Evolutionary conservation across 139 green algal species (phyloP), one percentile per base, ranked within the genome.

Genomic region (Tetradesmus obliquus): DNA sequence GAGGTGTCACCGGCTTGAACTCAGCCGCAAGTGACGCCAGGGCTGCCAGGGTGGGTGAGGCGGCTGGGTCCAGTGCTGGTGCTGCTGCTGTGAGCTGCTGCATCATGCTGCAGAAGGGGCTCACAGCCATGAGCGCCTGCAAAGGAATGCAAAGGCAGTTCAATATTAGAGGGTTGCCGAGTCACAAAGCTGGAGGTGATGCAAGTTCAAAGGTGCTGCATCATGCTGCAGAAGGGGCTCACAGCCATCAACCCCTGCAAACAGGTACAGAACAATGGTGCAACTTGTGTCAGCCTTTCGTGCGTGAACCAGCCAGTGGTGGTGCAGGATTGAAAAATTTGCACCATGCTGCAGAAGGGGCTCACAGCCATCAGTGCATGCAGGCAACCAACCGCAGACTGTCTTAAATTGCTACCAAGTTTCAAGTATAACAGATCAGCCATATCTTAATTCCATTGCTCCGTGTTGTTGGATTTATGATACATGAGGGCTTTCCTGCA

Each of bases 111-210:
- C 95, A 97, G 92, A 98, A 98, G 55, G 90, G 85, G 15, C 79
- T 69, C 85, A 92, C 94, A 6, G 91, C 95, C 86, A 98, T 92
- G 81, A 98, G 92, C n/a, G 96, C 96, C 95, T 98, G 94, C 87
- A 74, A 54, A 7, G 51, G 5, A 10, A 22, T 17, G 22, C 10
- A n/a, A 91, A 69, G 13, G 2, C 13, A 24, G 53, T 62, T 45
- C 12, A 19, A 24, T 79, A 12, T 0, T n/a, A 79, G 6, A 24
- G 9, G 20, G 71, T 24, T 45, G 71, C 9, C 5, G 71, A 1
- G 5, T 45, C 71, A 24, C 4, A 12, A 22, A 79, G 71, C 10
- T 45, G 71, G 17, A 79, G 71, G 20, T 22, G 71, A 79, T 79
- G 8, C 9, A 66, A 9, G 57, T 66, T 66, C 6, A 66, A 79